These are phyloP conservation scores for Leucocoprinus leucothites DNA, from an alignment of 768 basidiomycete species.

Conservation along the genomic window DNA sequence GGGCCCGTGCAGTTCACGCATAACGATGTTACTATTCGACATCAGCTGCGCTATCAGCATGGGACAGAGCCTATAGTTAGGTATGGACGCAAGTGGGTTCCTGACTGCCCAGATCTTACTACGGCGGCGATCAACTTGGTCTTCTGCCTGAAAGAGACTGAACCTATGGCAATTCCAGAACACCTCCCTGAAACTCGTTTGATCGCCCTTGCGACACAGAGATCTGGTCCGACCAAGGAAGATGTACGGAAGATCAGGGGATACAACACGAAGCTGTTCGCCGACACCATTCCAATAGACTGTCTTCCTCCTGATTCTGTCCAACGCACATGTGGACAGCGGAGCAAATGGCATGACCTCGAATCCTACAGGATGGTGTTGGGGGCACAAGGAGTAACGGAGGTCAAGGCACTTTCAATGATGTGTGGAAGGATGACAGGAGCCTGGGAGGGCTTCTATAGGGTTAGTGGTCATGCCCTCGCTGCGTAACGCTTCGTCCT, in stretches of 20 bases:
- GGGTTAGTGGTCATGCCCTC: conserved; percentile 36
- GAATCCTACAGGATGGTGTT: conserved; percentile 17
- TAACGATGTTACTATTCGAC: not conserved
- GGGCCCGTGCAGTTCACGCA: not conserved
- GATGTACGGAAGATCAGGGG: conserved; percentile 43
- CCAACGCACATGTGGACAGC: not conserved
- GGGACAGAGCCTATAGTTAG: conserved; percentile 1
- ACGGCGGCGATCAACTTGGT: conserved; percentile 49
- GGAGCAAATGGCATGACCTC: conserved; percentile 18
- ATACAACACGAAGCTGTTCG: conserved; percentile 47
- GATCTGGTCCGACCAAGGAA: conserved; percentile 50
- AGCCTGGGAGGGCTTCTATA: conserved; percentile 59
- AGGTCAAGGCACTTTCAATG: conserved; percentile 17
- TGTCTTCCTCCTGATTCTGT: conserved; percentile 25
- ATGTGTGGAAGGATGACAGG: conserved; percentile 47
- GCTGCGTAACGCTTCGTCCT: not conserved
- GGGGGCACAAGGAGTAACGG: conserved; percentile 1
- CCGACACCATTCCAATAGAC: conserved; percentile 30
- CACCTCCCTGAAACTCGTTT: conserved; percentile 50
- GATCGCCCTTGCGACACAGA: conserved; percentile 39
- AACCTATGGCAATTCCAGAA: conserved; percentile 39
- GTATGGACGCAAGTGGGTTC: conserved; percentile 11
- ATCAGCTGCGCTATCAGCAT: not conserved
- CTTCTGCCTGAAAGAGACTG: conserved; percentile 49
- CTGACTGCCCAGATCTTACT: conserved; percentile 32